These are phyloP conservation scores for Cryptococcus sp. DNA, from an alignment of 1,284 basidiomycete genomes.

Conservation along the genomic window DNA sequence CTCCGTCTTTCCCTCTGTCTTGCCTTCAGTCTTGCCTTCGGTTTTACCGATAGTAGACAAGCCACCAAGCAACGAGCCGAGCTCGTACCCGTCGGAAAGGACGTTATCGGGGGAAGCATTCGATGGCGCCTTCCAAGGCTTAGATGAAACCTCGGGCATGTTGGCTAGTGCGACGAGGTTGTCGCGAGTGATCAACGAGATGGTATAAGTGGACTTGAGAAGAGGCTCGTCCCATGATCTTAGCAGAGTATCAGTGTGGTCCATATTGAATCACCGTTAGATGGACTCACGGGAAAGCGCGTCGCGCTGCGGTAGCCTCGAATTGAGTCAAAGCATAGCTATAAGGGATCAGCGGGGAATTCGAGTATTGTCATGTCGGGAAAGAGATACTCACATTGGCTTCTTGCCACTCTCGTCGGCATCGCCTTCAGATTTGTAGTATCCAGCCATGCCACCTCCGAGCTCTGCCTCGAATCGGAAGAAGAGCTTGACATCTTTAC, in stretches of 20 bases:
- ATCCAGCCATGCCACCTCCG: slow-evolving; percentile 65
- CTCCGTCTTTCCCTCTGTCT: slow-evolving; percentile 55
- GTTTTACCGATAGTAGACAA: slow-evolving; percentile 42
- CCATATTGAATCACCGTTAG: background rate
- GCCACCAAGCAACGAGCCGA: slow-evolving; percentile 48
- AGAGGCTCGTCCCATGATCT: slow-evolving; percentile 87
- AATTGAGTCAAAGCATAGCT: slow-evolving; percentile 75
- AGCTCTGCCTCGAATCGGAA: slow-evolving; percentile 61
- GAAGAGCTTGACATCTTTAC: slow-evolving; percentile 59
- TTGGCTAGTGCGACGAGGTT: slow-evolving; percentile 73
- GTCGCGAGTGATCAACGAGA: slow-evolving; percentile 78
- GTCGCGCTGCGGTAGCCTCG: slow-evolving; percentile 82
- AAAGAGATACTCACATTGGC: slow-evolving; percentile 38
- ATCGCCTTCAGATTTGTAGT: slow-evolving; percentile 55
- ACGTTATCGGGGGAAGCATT: slow-evolving; percentile 39
- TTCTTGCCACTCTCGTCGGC: slow-evolving; percentile 56
- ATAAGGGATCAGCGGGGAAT: slow-evolving; percentile 6
- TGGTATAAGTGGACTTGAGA: slow-evolving; percentile 81
- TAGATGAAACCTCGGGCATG: slow-evolving; percentile 72
- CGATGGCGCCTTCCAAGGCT: slow-evolving; percentile 47
- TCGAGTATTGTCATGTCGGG: background rate
- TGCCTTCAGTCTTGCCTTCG: slow-evolving; percentile 47
- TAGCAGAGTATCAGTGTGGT: slow-evolving; percentile 29
- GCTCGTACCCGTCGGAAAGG: slow-evolving; percentile 46
- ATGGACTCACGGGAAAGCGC: slow-evolving; percentile 67